Evolutionary conservation across 208 protist genomes (phyloP).

Genomic region (Leishmania guyanensis): DNA sequence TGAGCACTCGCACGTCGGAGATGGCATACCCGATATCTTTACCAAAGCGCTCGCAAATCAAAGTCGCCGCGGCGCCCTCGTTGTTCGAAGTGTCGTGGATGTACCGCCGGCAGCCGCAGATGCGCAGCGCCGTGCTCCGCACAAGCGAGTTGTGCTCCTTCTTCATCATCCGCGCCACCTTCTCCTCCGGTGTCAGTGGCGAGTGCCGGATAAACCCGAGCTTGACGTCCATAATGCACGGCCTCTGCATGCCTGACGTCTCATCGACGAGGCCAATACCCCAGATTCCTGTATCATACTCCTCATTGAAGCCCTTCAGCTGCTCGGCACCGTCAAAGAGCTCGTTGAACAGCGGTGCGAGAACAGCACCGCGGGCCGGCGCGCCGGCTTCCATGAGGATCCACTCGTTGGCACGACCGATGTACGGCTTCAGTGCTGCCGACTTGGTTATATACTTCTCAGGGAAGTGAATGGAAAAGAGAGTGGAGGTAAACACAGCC

Average conservation of each 20-base stretch:
- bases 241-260: slow-evolving; percentile 37
- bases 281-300: slow-evolving; percentile 53
- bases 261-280: slow-evolving; percentile 65
- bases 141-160: slow-evolving; percentile 50
- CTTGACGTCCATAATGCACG: slow-evolving; percentile 81
- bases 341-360: slow-evolving; percentile 38
- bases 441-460: slow-evolving; percentile 23
- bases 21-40: slow-evolving; percentile 59
- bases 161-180: slow-evolving; percentile 47
- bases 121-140: slow-evolving; percentile 46
- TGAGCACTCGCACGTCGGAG: slow-evolving; percentile 34
- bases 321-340: slow-evolving; percentile 34
- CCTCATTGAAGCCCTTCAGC: slow-evolving; percentile 36
- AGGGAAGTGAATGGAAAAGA: slow-evolving; percentile 31
- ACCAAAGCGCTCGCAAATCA: slow-evolving; percentile 30
- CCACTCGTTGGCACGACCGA: slow-evolving; percentile 21
- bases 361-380: slow-evolving; percentile 12
- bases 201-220: slow-evolving; percentile 73
- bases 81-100: background rate
- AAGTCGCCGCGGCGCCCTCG: background rate
- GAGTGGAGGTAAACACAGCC: slow-evolving; percentile 12
- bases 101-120: slow-evolving; percentile 56
- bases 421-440: slow-evolving; percentile 19
- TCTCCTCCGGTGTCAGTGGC: slow-evolving; percentile 58
- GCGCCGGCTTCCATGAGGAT: slow-evolving; percentile 36